Evolutionary conservation across 164 flowering plant species (phyloP).

Genomic region (Saururus chinensis): DNA sequence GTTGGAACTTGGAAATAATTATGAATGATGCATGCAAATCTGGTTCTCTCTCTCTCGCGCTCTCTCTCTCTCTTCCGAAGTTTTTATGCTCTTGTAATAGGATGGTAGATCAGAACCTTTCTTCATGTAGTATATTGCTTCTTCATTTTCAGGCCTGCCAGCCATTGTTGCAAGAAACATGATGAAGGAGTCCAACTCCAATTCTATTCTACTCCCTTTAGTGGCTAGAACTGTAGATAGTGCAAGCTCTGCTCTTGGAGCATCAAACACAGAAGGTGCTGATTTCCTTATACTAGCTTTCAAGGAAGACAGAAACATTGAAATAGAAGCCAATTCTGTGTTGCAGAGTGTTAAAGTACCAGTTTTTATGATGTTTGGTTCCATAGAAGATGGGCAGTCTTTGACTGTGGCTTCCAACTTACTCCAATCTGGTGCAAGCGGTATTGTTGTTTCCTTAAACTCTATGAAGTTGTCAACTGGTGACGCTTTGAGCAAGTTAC

Average conservation of each 20-base stretch:
- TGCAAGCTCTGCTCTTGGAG: conserved; percentile 46
- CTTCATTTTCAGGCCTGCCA: conserved; percentile 57
- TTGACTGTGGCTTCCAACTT: conserved; percentile 19
- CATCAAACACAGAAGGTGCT: conserved; percentile 81
- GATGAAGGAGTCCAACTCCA: conserved; percentile 63
- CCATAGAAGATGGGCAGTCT: conserved; percentile 10
- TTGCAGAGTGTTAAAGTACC: conserved; percentile 58
- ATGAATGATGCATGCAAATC: not conserved
- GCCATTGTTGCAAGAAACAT: conserved; percentile 81
- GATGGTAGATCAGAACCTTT: not conserved
- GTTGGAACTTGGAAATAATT: no score
- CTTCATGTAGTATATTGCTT: not conserved
- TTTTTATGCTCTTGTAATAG: not conserved
- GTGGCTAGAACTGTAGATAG: conserved; percentile 66
- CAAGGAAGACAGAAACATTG: conserved; percentile 18
- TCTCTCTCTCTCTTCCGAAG: not conserved
- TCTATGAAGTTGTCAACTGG: conserved; percentile 34
- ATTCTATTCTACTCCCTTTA: conserved; percentile 68
- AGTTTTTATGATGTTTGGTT: conserved; percentile 33
- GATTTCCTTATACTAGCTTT: conserved; percentile 57
- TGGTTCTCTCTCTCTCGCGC: not conserved
- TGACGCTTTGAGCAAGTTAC: conserved; percentile 33
- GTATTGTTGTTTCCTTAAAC: conserved; percentile 51
- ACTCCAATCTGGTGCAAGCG: conserved; percentile 73
- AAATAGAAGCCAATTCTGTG: conserved; percentile 19